Evolutionary conservation across 1,139 yeast species (phyloP).

Genomic region (Yamadazyma spencermartinsiae): DNA sequence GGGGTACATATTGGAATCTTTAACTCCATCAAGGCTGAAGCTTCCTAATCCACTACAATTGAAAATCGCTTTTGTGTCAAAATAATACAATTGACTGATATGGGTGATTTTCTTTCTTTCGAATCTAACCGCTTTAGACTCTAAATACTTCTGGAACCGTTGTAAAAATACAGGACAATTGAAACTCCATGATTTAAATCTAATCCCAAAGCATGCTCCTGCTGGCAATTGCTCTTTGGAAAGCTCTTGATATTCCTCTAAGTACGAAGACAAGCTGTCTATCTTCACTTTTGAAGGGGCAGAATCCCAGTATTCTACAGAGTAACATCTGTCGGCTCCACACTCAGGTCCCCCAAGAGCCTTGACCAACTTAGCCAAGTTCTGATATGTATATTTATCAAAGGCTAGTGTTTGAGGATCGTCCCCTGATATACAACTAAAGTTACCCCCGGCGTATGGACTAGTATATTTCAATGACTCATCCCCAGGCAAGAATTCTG

Average conservation of each 20-base stretch:
- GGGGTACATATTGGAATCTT: conserved; percentile 56
- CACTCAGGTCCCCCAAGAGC: conserved; percentile 51
- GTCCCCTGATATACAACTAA: conserved; percentile 63
- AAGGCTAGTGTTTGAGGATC: conserved; percentile 50
- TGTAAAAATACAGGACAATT: conserved; percentile 44
- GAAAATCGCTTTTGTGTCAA: conserved; percentile 50
- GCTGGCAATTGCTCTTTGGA: conserved; percentile 8
- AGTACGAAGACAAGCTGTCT: conserved; percentile 10
- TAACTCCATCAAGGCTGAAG: conserved; percentile 54
- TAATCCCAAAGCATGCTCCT: conserved; percentile 54
- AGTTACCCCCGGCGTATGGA: conserved; percentile 81
- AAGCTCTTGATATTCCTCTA: conserved; percentile 13
- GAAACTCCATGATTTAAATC: conserved; percentile 63
- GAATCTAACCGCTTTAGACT: conserved; percentile 13
- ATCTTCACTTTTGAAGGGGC: conserved; percentile 13
- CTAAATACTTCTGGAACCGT: conserved; percentile 11
- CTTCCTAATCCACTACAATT: conserved; percentile 79
- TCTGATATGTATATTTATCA: conserved; percentile 57
- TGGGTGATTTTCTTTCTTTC: conserved; percentile 35
- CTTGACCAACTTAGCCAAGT: conserved; percentile 43
- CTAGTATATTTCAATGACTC: conserved; percentile 68
- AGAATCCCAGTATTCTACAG: conserved; percentile 57
- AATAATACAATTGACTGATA: conserved; percentile 53
- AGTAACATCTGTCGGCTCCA: conserved; percentile 55
- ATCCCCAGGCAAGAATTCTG: conserved; percentile 72